phyloP scores from a whole-genome alignment of 495 filamentous ascomycete species.

The Neurospora discreta region DNA sequence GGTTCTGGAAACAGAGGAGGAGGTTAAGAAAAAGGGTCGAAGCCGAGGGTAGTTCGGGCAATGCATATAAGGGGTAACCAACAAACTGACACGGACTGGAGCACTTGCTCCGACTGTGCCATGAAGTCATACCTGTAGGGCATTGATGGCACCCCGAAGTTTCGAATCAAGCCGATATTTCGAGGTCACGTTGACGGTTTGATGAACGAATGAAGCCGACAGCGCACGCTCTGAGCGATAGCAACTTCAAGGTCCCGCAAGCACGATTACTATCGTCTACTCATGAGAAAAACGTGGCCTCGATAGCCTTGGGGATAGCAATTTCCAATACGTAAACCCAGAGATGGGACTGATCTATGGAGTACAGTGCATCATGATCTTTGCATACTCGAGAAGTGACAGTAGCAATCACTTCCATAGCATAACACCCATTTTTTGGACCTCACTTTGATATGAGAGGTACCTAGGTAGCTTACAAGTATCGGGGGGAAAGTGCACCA shows the following conservation, averaged over 20 bases:
- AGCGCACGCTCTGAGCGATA: background rate
- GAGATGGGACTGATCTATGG: background rate
- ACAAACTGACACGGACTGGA: background rate
- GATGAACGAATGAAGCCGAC: background rate
- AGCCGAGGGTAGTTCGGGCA: background rate
- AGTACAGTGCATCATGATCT: too few relatives aligned
- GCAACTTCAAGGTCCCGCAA: background rate
- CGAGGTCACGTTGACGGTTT: background rate
- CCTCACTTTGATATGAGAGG: background rate
- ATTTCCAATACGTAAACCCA: background rate
- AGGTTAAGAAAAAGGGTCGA: background rate
- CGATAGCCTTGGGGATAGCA: background rate
- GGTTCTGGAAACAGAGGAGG: background rate
- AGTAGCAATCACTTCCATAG: too few relatives aligned
- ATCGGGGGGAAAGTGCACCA: background rate
- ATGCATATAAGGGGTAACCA: background rate
- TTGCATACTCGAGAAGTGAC: too few relatives aligned
- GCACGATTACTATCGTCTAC: background rate
- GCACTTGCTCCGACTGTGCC: background rate
- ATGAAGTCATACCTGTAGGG: background rate
- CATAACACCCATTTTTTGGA: background rate
- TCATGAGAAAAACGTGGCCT: background rate
- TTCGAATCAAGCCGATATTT: background rate
- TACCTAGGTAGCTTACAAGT: background rate
- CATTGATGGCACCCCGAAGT: background rate